Conservation (phyloP, 805 yeast genomes). For the Candida coquimbonensis region DNA sequence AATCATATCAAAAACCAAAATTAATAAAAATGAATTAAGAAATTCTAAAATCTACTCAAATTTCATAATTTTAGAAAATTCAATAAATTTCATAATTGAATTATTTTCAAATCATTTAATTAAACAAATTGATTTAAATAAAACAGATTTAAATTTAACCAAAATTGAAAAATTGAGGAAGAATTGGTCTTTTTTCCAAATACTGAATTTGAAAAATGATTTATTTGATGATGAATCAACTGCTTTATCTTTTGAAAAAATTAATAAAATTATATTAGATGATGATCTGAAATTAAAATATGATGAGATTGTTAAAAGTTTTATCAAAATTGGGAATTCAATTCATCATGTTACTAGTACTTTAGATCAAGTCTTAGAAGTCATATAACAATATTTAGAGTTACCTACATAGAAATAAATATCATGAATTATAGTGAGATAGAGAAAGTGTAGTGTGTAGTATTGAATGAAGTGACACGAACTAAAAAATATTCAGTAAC, state of each 20-base stretch:
- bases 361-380: slow-evolving; percentile 5
- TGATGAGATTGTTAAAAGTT: slow-evolving; percentile 9
- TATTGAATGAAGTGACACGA: too few species aligned
- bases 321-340: not conserved
- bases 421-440: not conserved
- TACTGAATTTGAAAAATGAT: slow-evolving; percentile 20
- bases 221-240: slow-evolving; percentile 7
- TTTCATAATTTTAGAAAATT: slow-evolving; percentile 32
- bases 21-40: slow-evolving; percentile 18
- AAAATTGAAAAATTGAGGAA: slow-evolving; percentile 28
- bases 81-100: slow-evolving; percentile 27
- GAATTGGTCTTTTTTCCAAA: slow-evolving; percentile 35
- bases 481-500: too few species aligned
- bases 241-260: slow-evolving; percentile 6
- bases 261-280: slow-evolving; percentile 16
- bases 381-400: not conserved
- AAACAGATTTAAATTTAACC: slow-evolving; percentile 20
- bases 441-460: too few species aligned
- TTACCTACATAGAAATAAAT: not conserved
- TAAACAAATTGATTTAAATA: slow-evolving; percentile 15
- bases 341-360: slow-evolving; percentile 2
- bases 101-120: slow-evolving; percentile 7
- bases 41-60: slow-evolving; percentile 25
- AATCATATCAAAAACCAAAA: slow-evolving; percentile 1
- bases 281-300: slow-evolving; percentile 12